Base-by-base conservation (phyloP, 2,329 filamentous ascomycete species). In the Pseudocercospora fuligena region DNA sequence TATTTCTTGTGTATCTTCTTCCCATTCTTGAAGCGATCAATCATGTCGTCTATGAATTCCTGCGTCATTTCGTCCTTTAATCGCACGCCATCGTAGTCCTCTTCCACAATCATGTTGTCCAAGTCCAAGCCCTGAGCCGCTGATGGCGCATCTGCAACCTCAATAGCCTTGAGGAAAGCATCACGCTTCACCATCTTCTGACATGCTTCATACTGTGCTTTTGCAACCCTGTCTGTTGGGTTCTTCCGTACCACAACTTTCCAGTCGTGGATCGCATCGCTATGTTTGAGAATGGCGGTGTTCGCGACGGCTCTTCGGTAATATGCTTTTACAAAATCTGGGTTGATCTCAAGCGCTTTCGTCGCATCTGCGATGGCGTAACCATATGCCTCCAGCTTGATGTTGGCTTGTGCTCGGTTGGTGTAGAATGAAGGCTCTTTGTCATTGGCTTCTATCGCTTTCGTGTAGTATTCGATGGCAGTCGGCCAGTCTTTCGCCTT, bases 41-140 rank as follows among this genome's bases (percentile, higher is more conserved):
- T 94, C 94, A 98, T 97, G 82, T 99, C 94, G 74, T 96, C 92
- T 74, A 99, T 92, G 77, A 99, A 99, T 75, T 97, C 94, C 73
- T 94, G 88, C 1, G 94, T 97, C 93, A 99, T 99, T 78, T 91
- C 86, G 60, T 90, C 86, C 46, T 87, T 90, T 61, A 99, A 82
- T 64, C 85, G 86, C 23, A 89, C 90, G 68, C 95, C 95, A 76
- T 99, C 95, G 76, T 99, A 99, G 63, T 86, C 86, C 23, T 89
- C 82, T 69, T 97, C 94, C 19, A 99, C 89, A 11, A 84, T 83
- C 80, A 99, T 97, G 63, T 90, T 87, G 67, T 95, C 93, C 66
- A 99, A 80, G 76, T 98, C 93, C 69, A 99, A 85, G 1, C 92
- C 94, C 78, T 95, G 94, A 36, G 94, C 92, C 0, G 94, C 95